A percentile compares a stretch with the other conserved stretches of the same genome.
phyloP scores from a whole-genome alignment of 495 filamentous ascomycete species.

The Apodospora peruviana region DNA sequence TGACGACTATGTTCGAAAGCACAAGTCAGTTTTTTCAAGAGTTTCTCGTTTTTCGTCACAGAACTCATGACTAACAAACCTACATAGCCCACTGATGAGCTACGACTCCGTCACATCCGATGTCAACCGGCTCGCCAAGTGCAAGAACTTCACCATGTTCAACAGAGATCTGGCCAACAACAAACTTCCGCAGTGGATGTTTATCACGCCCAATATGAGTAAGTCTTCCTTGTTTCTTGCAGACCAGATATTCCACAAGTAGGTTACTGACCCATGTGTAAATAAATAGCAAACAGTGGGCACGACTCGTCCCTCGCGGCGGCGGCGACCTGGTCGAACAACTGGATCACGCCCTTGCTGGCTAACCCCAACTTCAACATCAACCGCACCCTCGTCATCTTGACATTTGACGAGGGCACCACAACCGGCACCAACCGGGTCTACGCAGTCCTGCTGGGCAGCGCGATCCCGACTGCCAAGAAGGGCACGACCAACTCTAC shows the following conservation, averaged over 20 bases:
- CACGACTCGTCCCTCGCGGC: conserved; percentile 62
- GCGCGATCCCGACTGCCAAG: conserved; percentile 53
- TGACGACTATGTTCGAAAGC: conserved; percentile 73
- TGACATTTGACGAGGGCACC: conserved; percentile 67
- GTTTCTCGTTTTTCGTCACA: not conserved
- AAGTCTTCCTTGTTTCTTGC: not conserved
- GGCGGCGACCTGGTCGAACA: conserved; percentile 53
- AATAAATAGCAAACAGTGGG: conserved; percentile 43
- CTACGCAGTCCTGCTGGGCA: conserved; percentile 59
- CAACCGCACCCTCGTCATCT: conserved; percentile 60
- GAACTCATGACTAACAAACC: not conserved
- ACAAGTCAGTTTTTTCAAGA: conserved; percentile 43
- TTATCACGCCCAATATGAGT: conserved; percentile 70
- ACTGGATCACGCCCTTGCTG: conserved; percentile 59
- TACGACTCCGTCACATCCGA: conserved; percentile 54
- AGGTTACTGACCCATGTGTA: not conserved
- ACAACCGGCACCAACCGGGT: conserved; percentile 51
- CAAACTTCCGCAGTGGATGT: conserved; percentile 64
- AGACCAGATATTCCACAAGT: not conserved
- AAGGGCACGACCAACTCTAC: conserved; percentile 57
- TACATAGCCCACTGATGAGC: conserved; percentile 44
- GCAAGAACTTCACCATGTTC: conserved; percentile 65
- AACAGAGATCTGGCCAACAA: conserved; percentile 50
- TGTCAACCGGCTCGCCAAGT: conserved; percentile 48
- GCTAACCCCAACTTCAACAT: conserved; percentile 56